Base-by-base conservation (phyloP, 2,329 filamentous ascomycete species). In the Talaromyces rugulosus region DNA sequence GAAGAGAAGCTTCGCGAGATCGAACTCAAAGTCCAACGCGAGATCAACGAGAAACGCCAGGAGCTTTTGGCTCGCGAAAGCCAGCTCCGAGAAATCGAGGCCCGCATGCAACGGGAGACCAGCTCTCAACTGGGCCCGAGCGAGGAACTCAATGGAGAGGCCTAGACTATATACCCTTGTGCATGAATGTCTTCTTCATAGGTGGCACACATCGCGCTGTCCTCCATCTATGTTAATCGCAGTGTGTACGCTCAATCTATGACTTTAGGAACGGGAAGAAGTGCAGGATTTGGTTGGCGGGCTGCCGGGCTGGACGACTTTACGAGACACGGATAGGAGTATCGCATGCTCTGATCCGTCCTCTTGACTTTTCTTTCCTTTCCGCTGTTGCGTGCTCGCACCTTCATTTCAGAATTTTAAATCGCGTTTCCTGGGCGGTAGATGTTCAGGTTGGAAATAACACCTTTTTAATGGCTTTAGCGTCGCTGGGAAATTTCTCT, bases 1-100 rank as follows among this genome's bases (percentile, higher is more conserved):
- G 95, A 99, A 83, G 95, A 99, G 89, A 99, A 99, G 85, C 89
- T 99, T 67, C 91, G 95, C 79, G 95, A 99, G 83, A 98, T 99
- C 77, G 95, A 99, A 78, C 85, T 97, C 83, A 99, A 99, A 89
- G 95, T 99, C 66, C 95, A 99, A 83, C 91, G 95, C 76, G 95
- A 99, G 81, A 99, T 99, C 83, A 96, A 97, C 82, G 95, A 98
- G 87, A 99, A 99, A 87, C 89, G 95, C 82, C 95, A 99, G 82
- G 95, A 99, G 81, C 86, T 99, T 65, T 78, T 99, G 80, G 95
- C 95, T 67, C 92, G 95, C 78, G 95, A 99, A 83, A 96, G 92
- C 74, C 95, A 99, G 82, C 87, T 99, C 71, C 94, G 95, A 80
- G 95, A 99, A 84, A 97, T 99, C 75, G 94, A 98, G 81, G 94